Percentiles rank a stretch among this genome's conserved stretches.
phyloP scores from a whole-genome alignment of 179 eudicot genomes.

The Vitellaria paradoxa region DNA sequence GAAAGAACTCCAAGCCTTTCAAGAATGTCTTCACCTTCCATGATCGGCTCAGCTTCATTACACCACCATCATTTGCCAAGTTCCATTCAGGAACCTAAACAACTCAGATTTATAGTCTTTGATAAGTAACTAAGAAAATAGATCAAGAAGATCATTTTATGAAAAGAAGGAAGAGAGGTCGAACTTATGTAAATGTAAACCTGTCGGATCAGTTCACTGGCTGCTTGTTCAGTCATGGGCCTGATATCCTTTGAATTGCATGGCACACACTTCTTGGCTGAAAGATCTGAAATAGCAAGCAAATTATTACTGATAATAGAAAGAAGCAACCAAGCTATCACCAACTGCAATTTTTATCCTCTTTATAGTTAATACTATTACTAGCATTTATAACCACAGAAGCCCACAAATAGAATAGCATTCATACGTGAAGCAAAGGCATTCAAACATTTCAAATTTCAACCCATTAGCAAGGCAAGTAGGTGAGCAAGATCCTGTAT shows the following conservation, averaged over 20 bases:
- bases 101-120: background rate
- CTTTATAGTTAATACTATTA: background rate
- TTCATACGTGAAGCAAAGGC: background rate
- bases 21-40: constrained; percentile 86
- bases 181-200: constrained; percentile 26
- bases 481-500: background rate
- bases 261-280: constrained; percentile 85
- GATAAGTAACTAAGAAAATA: background rate
- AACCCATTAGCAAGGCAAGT: background rate
- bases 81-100: constrained; percentile 85
- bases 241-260: constrained; percentile 67
- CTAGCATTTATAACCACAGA: background rate
- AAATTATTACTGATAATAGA: background rate
- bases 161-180: constrained; percentile 9
- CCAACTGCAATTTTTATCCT: background rate
- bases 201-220: constrained; percentile 52
- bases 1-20: constrained; percentile 82
- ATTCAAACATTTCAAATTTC: background rate
- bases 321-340: constrained; percentile 2
- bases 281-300: constrained; percentile 45
- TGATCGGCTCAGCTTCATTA: constrained; percentile 56
- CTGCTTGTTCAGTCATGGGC: constrained; percentile 74
- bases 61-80: constrained; percentile 58
- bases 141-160: background rate
- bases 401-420: background rate